A percentile compares a stretch with the other conserved stretches of the same genome.
Conservation (phyloP, 495 filamentous ascomycete genomes). For the Trichocladium uniseriatum region DNA sequence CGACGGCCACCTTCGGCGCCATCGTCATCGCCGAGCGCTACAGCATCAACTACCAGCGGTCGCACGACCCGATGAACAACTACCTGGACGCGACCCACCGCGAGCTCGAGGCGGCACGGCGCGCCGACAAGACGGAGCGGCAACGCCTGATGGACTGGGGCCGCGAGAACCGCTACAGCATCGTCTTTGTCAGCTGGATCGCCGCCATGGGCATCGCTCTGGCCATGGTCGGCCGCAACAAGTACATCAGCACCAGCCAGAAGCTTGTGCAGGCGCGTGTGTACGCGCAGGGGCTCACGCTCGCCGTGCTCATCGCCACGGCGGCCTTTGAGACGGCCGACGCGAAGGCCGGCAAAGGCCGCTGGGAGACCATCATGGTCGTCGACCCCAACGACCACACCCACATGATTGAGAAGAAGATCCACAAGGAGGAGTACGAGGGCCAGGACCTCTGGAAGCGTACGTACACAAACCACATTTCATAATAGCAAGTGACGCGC, state of each 20-base stretch:
- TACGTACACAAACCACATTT: conserved; percentile 25
- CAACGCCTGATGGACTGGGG: conserved; percentile 49
- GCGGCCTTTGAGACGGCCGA: conserved; percentile 87
- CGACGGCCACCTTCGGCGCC: conserved; percentile 68
- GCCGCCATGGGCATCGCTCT: conserved; percentile 71
- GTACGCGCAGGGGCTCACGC: conserved; percentile 91
- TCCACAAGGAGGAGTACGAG: conserved; percentile 62
- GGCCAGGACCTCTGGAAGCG: conserved; percentile 85
- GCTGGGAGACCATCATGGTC: conserved; percentile 66
- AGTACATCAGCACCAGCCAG: conserved; percentile 65
- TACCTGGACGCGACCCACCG: conserved; percentile 55
- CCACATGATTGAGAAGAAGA: conserved; percentile 60
- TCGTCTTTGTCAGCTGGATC: conserved; percentile 78
- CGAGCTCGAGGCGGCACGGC: conserved; percentile 33
- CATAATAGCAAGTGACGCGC: too few species aligned
- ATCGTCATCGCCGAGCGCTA: conserved; percentile 81
- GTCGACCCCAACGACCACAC: conserved; percentile 65
- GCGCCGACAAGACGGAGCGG: conserved; percentile 28
- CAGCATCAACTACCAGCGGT: conserved; percentile 63
- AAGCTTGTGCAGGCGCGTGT: conserved; percentile 97
- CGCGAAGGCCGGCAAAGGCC: conserved; percentile 62
- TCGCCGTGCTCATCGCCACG: conserved; percentile 77
- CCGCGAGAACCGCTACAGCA: conserved; percentile 76
- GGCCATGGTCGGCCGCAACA: conserved; percentile 67
- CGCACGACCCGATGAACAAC: conserved; percentile 52